These are phyloP conservation scores for Aureobasidium sp. DNA, from an alignment of 2,329 filamentous ascomycete species.

Conservation along the genomic window DNA sequence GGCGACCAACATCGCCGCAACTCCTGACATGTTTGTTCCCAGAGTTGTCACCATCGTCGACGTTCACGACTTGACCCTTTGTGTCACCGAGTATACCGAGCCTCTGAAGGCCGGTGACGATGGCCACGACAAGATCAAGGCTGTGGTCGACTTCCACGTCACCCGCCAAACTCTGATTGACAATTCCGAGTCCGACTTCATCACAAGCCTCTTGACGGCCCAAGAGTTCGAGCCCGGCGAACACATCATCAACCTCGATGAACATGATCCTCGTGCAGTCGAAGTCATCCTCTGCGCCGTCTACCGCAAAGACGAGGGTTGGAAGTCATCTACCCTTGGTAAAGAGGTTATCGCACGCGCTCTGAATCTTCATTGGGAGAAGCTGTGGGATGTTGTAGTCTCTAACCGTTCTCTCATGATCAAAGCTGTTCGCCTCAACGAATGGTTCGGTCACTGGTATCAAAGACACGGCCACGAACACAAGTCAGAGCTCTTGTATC, in stretches of 20 bases:
- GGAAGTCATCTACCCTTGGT: neutral
- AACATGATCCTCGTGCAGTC: neutral
- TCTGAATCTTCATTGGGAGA: neutral
- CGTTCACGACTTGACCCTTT: slow-evolving; percentile 15
- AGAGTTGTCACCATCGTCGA: slow-evolving; percentile 10
- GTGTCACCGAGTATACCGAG: slow-evolving; percentile 14
- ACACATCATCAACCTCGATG: neutral
- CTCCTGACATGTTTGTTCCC: neutral
- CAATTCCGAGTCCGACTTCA: neutral
- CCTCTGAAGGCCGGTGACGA: neutral
- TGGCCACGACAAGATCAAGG: slow-evolving; percentile 8
- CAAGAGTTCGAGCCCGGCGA: neutral
- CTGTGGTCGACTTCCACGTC: slow-evolving; percentile 16
- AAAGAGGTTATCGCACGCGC: neutral
- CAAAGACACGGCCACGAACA: neutral
- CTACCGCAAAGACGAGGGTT: neutral
- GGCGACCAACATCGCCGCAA: neutral
- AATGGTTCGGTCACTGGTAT: neutral
- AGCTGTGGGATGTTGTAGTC: neutral
- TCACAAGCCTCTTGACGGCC: slow-evolving; percentile 9
- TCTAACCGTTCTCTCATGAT: neutral
- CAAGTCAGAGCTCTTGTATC: slow-evolving; percentile 18
- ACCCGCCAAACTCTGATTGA: slow-evolving; percentile 6
- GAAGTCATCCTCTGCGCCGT: neutral
- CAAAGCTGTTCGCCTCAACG: neutral